Evolutionary conservation across 495 filamentous ascomycete species (phyloP).

Genomic region (Trichoderma virens): DNA sequence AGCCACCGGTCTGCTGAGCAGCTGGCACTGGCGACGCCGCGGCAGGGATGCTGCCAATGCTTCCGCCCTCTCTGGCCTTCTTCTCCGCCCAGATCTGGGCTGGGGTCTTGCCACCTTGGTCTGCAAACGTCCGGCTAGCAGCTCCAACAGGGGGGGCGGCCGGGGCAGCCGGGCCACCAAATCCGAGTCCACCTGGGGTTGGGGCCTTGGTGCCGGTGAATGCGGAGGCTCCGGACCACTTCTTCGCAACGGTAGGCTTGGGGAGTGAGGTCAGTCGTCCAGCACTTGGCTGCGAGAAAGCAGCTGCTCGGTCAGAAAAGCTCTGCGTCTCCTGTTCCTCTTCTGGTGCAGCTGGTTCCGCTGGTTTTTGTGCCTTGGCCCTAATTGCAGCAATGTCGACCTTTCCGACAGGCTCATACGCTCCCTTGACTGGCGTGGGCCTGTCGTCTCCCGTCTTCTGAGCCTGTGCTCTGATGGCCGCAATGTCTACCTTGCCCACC

Average conservation of each 20-base stretch:
- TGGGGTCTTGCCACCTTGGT: slow-evolving; percentile 90
- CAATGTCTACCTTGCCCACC: slow-evolving; percentile 93
- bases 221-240: slow-evolving; percentile 60
- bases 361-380: slow-evolving; percentile 63
- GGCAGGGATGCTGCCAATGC: slow-evolving; percentile 31
- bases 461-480: slow-evolving; percentile 74
- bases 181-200: slow-evolving; percentile 58
- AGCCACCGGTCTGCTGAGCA: slow-evolving; percentile 57
- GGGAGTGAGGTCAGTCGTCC: slow-evolving; percentile 82
- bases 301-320: slow-evolving; percentile 59
- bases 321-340: slow-evolving; percentile 44
- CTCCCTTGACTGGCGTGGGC: slow-evolving; percentile 75
- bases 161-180: slow-evolving; percentile 39
- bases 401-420: slow-evolving; percentile 89
- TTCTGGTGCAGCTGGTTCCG: slow-evolving; percentile 30
- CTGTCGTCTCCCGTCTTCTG: slow-evolving; percentile 64
- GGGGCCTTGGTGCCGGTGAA: slow-evolving; percentile 87
- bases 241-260: slow-evolving; percentile 89
- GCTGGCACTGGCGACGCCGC: slow-evolving; percentile 32
- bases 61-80: slow-evolving; percentile 69
- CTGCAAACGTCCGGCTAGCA: slow-evolving; percentile 87
- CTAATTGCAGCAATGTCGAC: slow-evolving; percentile 93
- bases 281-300: slow-evolving; percentile 45
- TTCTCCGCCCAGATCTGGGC: slow-evolving; percentile 96
- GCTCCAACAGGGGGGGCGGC: slow-evolving; percentile 57